These are phyloP conservation scores for Epichloe hybrida DNA, from an alignment of 2,329 filamentous ascomycete genomes.

Conservation along the genomic window DNA sequence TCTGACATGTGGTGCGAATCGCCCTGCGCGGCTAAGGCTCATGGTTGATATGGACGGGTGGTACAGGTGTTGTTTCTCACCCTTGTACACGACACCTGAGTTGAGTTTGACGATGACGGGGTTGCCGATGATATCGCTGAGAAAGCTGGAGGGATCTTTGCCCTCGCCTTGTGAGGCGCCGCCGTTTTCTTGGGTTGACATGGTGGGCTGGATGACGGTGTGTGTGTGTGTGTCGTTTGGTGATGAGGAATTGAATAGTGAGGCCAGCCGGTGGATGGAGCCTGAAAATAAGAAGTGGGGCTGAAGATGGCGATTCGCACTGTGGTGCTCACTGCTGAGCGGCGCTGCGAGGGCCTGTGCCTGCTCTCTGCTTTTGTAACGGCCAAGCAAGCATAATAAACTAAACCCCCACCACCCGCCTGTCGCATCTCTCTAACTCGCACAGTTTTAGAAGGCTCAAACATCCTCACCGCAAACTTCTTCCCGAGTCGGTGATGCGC, in stretches of 20 bases:
- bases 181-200: constrained; percentile 49
- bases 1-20: neutral
- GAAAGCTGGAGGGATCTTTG: constrained; percentile 85
- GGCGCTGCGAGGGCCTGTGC: too few relatives aligned
- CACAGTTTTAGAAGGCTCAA: neutral
- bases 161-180: constrained; percentile 51
- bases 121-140: constrained; percentile 87
- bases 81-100: constrained; percentile 97
- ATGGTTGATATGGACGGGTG: neutral
- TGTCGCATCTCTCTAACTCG: neutral
- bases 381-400: neutral
- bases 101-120: constrained; percentile 95
- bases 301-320: neutral
- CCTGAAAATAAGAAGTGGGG: neutral
- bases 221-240: neutral
- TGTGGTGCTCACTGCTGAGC: neutral
- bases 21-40: too few relatives aligned
- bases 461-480: neutral
- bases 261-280: too few relatives aligned
- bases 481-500: neutral
- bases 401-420: neutral
- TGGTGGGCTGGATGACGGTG: neutral
- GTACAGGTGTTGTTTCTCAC: constrained; percentile 29
- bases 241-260: neutral
- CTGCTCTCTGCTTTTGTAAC: too few relatives aligned